These are phyloP conservation scores for Heterobasidion occidentale DNA, from an alignment of 1,284 basidiomycete species.

Conservation along the genomic window DNA sequence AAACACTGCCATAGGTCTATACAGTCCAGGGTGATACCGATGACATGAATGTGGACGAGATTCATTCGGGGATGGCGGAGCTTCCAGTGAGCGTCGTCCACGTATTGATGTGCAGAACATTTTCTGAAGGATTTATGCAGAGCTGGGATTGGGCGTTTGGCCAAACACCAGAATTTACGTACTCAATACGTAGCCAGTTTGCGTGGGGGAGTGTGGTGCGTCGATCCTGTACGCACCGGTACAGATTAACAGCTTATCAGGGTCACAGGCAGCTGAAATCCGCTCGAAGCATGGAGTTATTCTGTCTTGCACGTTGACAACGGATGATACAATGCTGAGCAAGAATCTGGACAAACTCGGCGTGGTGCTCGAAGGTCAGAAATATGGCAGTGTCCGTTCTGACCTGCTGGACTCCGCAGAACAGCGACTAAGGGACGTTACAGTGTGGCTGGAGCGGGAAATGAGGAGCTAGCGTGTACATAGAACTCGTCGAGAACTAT, in stretches of 20 bases:
- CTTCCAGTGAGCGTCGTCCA: conserved; percentile 45
- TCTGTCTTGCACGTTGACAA: conserved; percentile 35
- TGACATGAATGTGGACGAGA: conserved; percentile 40
- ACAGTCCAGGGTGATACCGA: conserved; percentile 38
- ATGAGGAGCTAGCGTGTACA: conserved; percentile 20
- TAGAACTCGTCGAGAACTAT: too few species aligned
- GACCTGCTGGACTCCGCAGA: conserved; percentile 7
- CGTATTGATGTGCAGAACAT: background rate
- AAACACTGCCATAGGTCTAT: conserved; percentile 17
- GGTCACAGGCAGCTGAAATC: conserved; percentile 37
- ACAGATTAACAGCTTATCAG: conserved; percentile 1
- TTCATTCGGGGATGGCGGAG: conserved; percentile 64
- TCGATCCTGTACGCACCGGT: conserved; percentile 3
- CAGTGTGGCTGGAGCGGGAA: conserved; percentile 29
- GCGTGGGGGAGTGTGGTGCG: conserved; percentile 56
- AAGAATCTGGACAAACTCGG: conserved; percentile 19
- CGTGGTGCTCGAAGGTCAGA: conserved; percentile 28
- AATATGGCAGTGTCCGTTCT: conserved; percentile 40
- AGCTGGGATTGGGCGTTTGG: conserved; percentile 94
- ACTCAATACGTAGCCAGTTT: conserved; percentile 41
- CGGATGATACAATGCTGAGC: conserved; percentile 9
- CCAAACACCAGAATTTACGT: conserved; percentile 90
- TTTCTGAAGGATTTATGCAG: conserved; percentile 27
- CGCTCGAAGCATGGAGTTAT: conserved; percentile 58
- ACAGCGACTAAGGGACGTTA: conserved; percentile 24